These are phyloP conservation scores for Fraxinus quadrangulata DNA, from an alignment of 257 asterid species.

Conservation along the genomic window DNA sequence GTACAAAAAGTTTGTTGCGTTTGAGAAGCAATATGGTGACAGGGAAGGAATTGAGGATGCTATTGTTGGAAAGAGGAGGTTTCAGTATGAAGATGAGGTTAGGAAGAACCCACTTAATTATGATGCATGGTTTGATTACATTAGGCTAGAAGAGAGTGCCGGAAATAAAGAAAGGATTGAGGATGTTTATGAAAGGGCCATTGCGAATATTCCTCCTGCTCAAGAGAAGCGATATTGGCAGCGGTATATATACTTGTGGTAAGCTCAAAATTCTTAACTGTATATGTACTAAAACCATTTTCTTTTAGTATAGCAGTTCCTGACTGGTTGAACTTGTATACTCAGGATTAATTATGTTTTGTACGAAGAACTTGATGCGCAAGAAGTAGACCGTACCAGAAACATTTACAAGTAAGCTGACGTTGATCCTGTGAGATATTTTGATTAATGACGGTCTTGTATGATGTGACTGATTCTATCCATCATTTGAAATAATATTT, in stretches of 20 bases:
- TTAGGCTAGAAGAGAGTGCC: slow-evolving; percentile 75
- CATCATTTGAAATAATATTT: not conserved
- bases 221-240: slow-evolving; percentile 94
- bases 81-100: slow-evolving; percentile 86
- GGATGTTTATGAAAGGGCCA: slow-evolving; percentile 88
- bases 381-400: slow-evolving; percentile 79
- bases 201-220: slow-evolving; percentile 92
- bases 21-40: slow-evolving; percentile 92
- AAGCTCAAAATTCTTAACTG: slow-evolving; percentile 26
- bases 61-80: slow-evolving; percentile 85
- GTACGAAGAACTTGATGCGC: slow-evolving; percentile 88
- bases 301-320: slow-evolving; percentile 8
- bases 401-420: slow-evolving; percentile 76
- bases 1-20: slow-evolving; percentile 83
- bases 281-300: not conserved
- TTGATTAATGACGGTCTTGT: not conserved
- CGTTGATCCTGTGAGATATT: slow-evolving; percentile 12
- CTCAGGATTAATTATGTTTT: slow-evolving; percentile 83
- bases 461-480: slow-evolving; percentile 11
- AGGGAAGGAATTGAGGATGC: slow-evolving; percentile 95
- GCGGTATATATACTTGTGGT: slow-evolving; percentile 90
- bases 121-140: slow-evolving; percentile 90
- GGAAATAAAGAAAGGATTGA: slow-evolving; percentile 67
- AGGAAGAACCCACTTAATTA: slow-evolving; percentile 82
- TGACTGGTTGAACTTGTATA: slow-evolving; percentile 30